Base-by-base conservation (phyloP, 2,329 filamentous ascomycete genomes). In the Emergomyces orientalis region DNA sequence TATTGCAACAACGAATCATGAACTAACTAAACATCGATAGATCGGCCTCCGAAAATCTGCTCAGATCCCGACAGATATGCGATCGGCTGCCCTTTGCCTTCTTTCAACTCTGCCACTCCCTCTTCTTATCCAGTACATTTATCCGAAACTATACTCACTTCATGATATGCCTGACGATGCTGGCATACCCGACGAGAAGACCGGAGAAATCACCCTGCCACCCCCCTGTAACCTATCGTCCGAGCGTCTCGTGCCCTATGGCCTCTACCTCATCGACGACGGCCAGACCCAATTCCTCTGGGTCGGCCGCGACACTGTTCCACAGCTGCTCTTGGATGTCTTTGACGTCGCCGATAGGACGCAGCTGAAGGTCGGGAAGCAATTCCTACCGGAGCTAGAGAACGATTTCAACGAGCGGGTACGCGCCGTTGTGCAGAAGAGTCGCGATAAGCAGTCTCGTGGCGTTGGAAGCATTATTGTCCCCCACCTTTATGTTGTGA, bases 271-370 rank as follows among this genome's bases (percentile, higher is more conserved):
- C 63, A 94, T 99, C 70, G 94, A 99, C 70, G 94, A 99, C 71
- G 92, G 92, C 2, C 93, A 97, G 76, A 97, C 91, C 6, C 94
- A 99, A 74, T 99, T 99, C 82, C 78, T 99, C 57, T 99, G 94
- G 94, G 84, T 97, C 25, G 94, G 94, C 17, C 87, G 92, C 43
- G 93, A 99, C 68, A 88, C 93, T 1, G 91, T 99, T 34, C 91
- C 91, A 1, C 91, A 96, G 72, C 83, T 99, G 39, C 81, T 97
- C 49, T 77, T 83, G 60, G 94, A 99, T 70, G 93, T 97, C 6
- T 99, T 99, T 74, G 93, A 91, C 30, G 82, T 94, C 13, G 82
- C 88, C 55, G 92, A 97, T 76, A 87, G 89, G 72, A 87, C 86
- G 47, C 88, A 91, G 72, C 80, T 99, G 65, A 91, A 91, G 68